A percentile compares a stretch with the other conserved stretches of the same genome.
phyloP scores from a whole-genome alignment of 345 rosid species.

The Xanthoceras sorbifolium region DNA sequence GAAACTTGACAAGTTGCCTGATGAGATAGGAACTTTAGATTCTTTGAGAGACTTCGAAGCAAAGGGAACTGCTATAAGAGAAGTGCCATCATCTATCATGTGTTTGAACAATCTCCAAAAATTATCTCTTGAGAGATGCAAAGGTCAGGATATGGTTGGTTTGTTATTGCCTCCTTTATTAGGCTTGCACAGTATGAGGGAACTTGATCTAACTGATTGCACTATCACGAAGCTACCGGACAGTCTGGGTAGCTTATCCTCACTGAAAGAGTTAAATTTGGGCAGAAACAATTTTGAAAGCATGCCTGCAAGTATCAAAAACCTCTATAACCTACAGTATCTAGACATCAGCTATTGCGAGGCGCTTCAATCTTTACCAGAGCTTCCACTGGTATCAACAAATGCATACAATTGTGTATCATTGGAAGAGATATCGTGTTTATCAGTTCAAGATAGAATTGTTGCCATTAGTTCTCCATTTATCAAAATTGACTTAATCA shows the following conservation, averaged over 20 bases:
- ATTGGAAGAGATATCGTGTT: neutral
- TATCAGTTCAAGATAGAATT: neutral
- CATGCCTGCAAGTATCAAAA: neutral
- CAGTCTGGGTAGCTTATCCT: neutral
- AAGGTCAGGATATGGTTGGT: neutral
- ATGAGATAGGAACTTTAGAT: neutral
- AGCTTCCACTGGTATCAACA: neutral
- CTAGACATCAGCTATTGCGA: conserved; percentile 12
- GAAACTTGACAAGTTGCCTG: neutral
- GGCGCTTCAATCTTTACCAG: conserved; percentile 11
- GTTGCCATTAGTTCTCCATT: neutral
- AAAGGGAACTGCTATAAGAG: neutral
- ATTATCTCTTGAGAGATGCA: neutral
- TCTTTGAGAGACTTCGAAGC: neutral
- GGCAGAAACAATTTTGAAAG: neutral
- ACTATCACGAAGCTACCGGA: neutral
- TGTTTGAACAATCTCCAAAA: neutral
- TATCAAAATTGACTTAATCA: neutral
- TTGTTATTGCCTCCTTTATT: neutral
- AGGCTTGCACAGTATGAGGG: neutral
- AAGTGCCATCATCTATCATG: neutral
- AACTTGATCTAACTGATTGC: neutral
- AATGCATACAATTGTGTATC: conserved; percentile 4
- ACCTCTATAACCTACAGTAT: conserved; percentile 7
- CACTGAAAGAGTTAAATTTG: neutral